Evolutionary conservation across 2,329 filamentous ascomycete species (phyloP), one percentile per base, ranked within the genome.

Genomic region (Drechslerella coelobrocha): DNA sequence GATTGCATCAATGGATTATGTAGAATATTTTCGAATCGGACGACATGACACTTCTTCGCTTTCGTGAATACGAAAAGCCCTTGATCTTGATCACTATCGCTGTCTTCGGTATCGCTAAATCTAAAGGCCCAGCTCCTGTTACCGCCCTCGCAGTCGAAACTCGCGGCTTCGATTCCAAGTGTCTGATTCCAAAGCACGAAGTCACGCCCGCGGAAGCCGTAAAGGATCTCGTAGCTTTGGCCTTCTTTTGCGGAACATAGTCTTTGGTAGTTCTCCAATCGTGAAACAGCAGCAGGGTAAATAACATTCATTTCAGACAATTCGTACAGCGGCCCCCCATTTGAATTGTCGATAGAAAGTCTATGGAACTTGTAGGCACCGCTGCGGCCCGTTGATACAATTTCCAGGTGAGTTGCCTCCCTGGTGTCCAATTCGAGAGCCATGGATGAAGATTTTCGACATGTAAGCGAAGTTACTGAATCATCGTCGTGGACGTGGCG

Each of bases 181-280:
- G 85, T 87, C 76, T 90, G 87, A 77, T 96, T 90, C 85, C 90
- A 94, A 8, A 93, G 84, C 10, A 96, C 82, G 76, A 97, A 95
- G 50, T 86, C 82, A 72, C 87, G 91, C 77, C 89, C 87, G 61
- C 85, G 86, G 79, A 97, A 97, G 2, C 93, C 93, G 77, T 88
- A 90, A 10, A 96, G 80, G 26, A 92, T 81, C 0, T 96, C 80
- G 34, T 68, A 52, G 2, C 26, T 45, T 9, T 61, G 60, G 19
- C 72, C 65, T 17, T 66, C 53, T 5, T 56, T 55, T 9, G 29
- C 29, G 3, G 39, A 51, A 14, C 26, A 48, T 4, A 68, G 26
- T 2, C 27, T 52, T 17, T 59, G 61, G 21, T 60, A 60, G 4
- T 61, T 53, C 23, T 74, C 72, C 2, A 74, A 23, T 8, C 56